Base-by-base conservation (phyloP, 2,329 filamentous ascomycete species). In the Hyphodiscus sp. region DNA sequence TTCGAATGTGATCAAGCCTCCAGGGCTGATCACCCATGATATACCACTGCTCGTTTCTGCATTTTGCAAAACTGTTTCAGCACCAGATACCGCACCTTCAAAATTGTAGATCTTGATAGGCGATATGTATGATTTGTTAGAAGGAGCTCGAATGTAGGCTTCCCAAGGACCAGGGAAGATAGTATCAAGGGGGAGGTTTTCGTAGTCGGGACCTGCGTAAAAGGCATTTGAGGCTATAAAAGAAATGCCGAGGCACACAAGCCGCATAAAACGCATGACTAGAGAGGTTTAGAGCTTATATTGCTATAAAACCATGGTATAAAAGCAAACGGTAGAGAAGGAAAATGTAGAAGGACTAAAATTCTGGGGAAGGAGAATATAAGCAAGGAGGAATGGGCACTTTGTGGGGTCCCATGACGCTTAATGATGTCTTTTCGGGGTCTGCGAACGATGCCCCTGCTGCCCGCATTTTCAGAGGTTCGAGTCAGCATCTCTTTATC, bases 141-240 rank as follows among this genome's bases (percentile, higher is more conserved):
- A 53, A 9, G 70, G 69, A 2, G 71, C 70, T 43, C 67, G 66
- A 47, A 72, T 71, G 49, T 70, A 69, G 10, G 55, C 52, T 41
- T 73, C 69, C 72, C 71, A 73, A 1, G 69, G 68, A 3, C 71
- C 72, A 26, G 68, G 69, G 42, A 71, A 73, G 6, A 71, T 52
- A 0, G 71, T 65, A 26, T 64, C 47, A 13, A 54, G 53, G 1
- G 69, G 69, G 15, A 71, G 62, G 29, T 53, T 49, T 15, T 63
- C 49, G 47, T 61, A 64, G 48, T 64, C 56, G 10, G 57, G 51
- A 13, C 58, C 58, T 18, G 58, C 44, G 51, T 52, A 56, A n/a
- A 10, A 38, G 33, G 33, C 33, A 6, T 38, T 38, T 38, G 33
- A 15, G 11, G 4, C 2, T 38, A 10, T n/a, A 38, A 38, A 38